Conservation (phyloP, 257 asterid species). For the Nicotiana knightiana region DNA sequence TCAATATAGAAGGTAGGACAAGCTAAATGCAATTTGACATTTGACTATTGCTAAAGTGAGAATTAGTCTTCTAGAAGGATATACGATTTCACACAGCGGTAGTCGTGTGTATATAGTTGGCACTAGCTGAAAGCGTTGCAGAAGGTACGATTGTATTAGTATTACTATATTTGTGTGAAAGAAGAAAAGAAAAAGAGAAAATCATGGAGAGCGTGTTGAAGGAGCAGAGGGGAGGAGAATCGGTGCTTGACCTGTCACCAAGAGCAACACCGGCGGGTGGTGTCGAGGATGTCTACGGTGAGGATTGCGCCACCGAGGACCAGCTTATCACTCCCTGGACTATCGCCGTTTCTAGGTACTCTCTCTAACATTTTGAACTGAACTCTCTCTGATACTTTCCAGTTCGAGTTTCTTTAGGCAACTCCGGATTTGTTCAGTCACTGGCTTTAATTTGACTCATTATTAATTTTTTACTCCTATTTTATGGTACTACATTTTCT, state of each 20-base stretch:
- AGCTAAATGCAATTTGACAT: no score
- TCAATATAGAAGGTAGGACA: no score
- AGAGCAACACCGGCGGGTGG: constrained; percentile 72
- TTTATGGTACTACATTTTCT: background rate
- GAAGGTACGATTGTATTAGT: background rate
- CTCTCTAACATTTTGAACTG: background rate
- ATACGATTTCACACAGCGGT: no score
- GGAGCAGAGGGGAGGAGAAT: constrained; percentile 68
- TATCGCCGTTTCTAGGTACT: constrained; percentile 67
- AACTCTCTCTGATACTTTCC: background rate
- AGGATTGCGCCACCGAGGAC: constrained; percentile 85
- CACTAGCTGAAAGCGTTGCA: background rate
- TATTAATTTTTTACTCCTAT: background rate
- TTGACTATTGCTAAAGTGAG: no score
- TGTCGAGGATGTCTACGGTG: constrained; percentile 83
- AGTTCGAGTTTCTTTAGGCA: background rate
- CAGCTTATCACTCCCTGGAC: constrained; percentile 86
- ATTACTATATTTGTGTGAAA: background rate
- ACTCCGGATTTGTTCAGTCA: background rate
- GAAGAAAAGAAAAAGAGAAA: background rate
- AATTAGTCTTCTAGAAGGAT: no score
- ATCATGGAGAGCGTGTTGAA: constrained; percentile 59
- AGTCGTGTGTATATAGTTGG: no score
- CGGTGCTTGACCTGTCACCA: constrained; percentile 69
- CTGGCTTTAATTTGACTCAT: background rate